Evolutionary conservation across 2,329 filamentous ascomycete genomes (phyloP).

Genomic region (Ascomycota sp.): DNA sequence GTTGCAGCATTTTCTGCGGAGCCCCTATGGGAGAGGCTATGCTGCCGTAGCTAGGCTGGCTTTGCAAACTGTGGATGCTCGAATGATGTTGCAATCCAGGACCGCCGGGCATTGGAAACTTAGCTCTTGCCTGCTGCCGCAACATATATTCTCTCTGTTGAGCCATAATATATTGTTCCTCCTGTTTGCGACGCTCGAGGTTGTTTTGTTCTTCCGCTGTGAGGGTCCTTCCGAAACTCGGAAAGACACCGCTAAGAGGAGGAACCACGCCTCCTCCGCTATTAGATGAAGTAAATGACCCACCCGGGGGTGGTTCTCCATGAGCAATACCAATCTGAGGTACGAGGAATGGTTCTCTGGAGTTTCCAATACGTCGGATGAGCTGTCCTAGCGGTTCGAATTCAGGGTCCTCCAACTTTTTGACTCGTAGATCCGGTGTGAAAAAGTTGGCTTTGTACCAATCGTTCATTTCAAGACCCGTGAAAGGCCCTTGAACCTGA

Average conservation of each 20-base stretch:
- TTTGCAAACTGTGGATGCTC: slow-evolving; percentile 87
- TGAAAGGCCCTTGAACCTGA: slow-evolving; percentile 83
- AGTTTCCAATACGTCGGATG: slow-evolving; percentile 90
- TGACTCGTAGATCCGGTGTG: slow-evolving; percentile 80
- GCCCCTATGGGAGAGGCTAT: slow-evolving; percentile 69
- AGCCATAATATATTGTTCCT: slow-evolving; percentile 93
- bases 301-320: slow-evolving; percentile 41
- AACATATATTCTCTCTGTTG: slow-evolving; percentile 85
- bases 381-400: slow-evolving; percentile 92
- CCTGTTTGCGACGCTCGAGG: slow-evolving; percentile 85
- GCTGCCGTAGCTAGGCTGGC: slow-evolving; percentile 88
- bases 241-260: slow-evolving; percentile 82
- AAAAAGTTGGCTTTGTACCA: slow-evolving; percentile 99
- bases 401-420: slow-evolving; percentile 80
- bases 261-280: slow-evolving; percentile 51
- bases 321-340: slow-evolving; percentile 92
- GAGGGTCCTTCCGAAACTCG: slow-evolving; percentile 86
- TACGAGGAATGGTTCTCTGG: slow-evolving; percentile 88
- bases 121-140: slow-evolving; percentile 60
- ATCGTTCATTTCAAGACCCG: slow-evolving; percentile 95
- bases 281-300: slow-evolving; percentile 26
- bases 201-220: slow-evolving; percentile 98
- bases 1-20: slow-evolving; percentile 15
- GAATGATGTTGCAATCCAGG: slow-evolving; percentile 67
- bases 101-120: slow-evolving; percentile 39